A percentile compares a stretch with the other conserved stretches of the same genome.
Evolutionary conservation across 305 asterid species (phyloP).

Genomic region (Fraxinus latifolia): DNA sequence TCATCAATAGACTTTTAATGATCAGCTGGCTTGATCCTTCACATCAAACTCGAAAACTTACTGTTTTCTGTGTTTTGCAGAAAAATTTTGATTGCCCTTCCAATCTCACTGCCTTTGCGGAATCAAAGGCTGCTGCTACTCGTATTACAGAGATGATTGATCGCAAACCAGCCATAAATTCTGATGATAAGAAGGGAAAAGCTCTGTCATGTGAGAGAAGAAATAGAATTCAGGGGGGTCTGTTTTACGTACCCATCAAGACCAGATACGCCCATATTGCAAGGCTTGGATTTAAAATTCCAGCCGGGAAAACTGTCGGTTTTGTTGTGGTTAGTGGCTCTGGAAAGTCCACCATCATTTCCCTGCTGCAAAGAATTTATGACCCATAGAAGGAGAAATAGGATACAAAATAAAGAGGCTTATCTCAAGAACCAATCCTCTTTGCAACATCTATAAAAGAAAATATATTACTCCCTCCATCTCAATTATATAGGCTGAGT

Average conservation of each 20-base stretch:
- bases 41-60: neutral
- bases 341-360: slow-evolving; percentile 62
- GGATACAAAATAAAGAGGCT: slow-evolving; percentile 63
- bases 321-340: slow-evolving; percentile 75
- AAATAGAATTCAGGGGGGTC: slow-evolving; percentile 54
- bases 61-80: neutral
- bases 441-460: slow-evolving; percentile 74
- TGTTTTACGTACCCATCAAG: slow-evolving; percentile 73
- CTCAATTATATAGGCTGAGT: too few relatives aligned
- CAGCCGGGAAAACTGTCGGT: slow-evolving; percentile 59
- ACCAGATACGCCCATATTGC: slow-evolving; percentile 51
- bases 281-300: slow-evolving; percentile 55
- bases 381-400: slow-evolving; percentile 65
- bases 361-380: slow-evolving; percentile 63
- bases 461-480: slow-evolving; percentile 57
- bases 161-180: slow-evolving; percentile 52
- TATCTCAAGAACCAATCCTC: slow-evolving; percentile 70
- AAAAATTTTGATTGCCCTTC: slow-evolving; percentile 38
- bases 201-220: slow-evolving; percentile 76
- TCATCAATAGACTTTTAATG: neutral
- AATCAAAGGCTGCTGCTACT: slow-evolving; percentile 70
- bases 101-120: slow-evolving; percentile 74
- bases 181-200: slow-evolving; percentile 66
- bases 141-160: slow-evolving; percentile 77
- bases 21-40: neutral